A percentile compares a stretch with the other conserved stretches of the same genome.
Conservation (phyloP, 2,329 filamentous ascomycete species). For the Fusarium avenaceum region DNA sequence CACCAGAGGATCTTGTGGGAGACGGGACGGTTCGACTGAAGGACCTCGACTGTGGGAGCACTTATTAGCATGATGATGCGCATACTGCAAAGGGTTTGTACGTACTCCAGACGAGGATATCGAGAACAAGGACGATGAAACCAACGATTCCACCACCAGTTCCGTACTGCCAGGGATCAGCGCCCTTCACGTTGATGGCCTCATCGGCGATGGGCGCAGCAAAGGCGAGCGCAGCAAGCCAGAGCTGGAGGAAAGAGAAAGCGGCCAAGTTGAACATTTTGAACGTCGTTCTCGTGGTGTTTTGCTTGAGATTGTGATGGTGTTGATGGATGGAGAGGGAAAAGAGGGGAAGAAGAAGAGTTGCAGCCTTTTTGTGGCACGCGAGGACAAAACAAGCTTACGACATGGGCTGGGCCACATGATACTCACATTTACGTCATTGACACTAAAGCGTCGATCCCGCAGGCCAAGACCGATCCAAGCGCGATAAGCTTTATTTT, state of each 20-base stretch:
- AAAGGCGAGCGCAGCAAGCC: slow-evolving; percentile 64
- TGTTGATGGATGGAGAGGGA: background rate
- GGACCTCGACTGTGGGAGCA: slow-evolving; percentile 68
- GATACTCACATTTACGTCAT: slow-evolving; percentile 32
- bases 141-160: slow-evolving; percentile 73
- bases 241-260: slow-evolving; percentile 46
- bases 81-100: slow-evolving; percentile 34
- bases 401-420: slow-evolving; percentile 22
- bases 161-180: slow-evolving; percentile 69
- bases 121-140: slow-evolving; percentile 71
- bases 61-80: background rate
- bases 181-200: slow-evolving; percentile 52
- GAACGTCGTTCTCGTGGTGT: background rate
- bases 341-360: background rate
- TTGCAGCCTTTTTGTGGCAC: slow-evolving; percentile 12
- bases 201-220: slow-evolving; percentile 57
- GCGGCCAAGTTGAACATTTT: slow-evolving; percentile 37
- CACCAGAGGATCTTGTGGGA: slow-evolving; percentile 73
- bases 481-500: no score
- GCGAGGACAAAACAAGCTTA: slow-evolving; percentile 18
- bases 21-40: slow-evolving; percentile 72
- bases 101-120: slow-evolving; percentile 74
- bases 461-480: background rate
- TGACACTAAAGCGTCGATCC: slow-evolving; percentile 2
- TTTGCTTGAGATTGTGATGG: fast-evolving